phyloP scores from a whole-genome alignment of 208 protist genomes.

The Blechomonas ayalai region DNA sequence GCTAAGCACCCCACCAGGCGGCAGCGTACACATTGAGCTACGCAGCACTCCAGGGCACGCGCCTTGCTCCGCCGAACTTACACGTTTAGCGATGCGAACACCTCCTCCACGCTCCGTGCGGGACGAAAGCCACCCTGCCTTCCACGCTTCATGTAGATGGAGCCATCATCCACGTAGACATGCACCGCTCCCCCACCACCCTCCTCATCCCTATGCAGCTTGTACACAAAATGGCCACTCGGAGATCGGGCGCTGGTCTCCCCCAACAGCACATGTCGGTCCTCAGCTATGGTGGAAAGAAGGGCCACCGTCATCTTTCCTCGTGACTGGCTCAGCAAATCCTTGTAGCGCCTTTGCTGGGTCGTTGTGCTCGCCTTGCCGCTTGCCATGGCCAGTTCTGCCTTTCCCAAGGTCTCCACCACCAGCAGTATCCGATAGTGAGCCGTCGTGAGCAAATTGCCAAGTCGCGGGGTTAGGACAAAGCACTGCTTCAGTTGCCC shows the following conservation, averaged over 20 bases:
- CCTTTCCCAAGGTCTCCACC: slow-evolving; percentile 46
- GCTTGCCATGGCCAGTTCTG: slow-evolving; percentile 45
- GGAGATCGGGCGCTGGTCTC: slow-evolving; percentile 47
- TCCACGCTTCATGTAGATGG: slow-evolving; percentile 45
- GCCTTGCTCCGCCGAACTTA: too few species aligned
- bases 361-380: slow-evolving; percentile 25
- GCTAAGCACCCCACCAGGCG: too few species aligned
- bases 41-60: too few species aligned
- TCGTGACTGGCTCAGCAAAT: slow-evolving; percentile 47
- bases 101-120: slow-evolving; percentile 61
- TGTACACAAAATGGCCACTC: slow-evolving; percentile 57
- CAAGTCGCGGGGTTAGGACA: neutral
- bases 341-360: slow-evolving; percentile 59
- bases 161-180: slow-evolving; percentile 67
- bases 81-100: too few species aligned
- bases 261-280: slow-evolving; percentile 57
- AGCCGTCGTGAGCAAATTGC: slow-evolving; percentile 31
- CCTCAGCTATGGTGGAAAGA: slow-evolving; percentile 59
- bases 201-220: slow-evolving; percentile 25
- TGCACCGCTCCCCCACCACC: slow-evolving; percentile 21
- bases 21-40: too few species aligned
- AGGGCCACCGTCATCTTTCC: slow-evolving; percentile 59
- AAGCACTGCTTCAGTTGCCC: slow-evolving; percentile 5
- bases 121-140: slow-evolving; percentile 30
- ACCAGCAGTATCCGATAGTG: slow-evolving; percentile 63